Percentiles rank a stretch among this genome's conserved stretches.
Conservation (phyloP, 179 eudicot genomes). For the Silene coronaria region DNA sequence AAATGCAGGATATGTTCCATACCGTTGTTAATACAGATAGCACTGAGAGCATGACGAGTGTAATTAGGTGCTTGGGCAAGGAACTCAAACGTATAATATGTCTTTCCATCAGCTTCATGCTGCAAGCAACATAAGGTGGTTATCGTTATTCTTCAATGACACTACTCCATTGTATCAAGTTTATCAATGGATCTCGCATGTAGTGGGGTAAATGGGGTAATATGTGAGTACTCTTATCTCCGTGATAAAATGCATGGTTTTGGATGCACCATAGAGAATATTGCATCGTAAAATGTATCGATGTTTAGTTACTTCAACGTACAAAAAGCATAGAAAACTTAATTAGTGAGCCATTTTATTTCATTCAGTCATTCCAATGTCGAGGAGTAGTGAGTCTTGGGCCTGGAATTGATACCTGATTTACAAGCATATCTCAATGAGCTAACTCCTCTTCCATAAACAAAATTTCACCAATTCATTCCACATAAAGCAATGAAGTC, state of each 20-base stretch:
- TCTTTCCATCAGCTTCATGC: conserved; percentile 79
- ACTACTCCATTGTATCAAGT: no score
- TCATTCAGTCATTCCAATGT: no score
- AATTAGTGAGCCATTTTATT: not conserved
- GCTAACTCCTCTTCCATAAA: not conserved
- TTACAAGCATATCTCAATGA: no score
- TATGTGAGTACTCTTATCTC: no score
- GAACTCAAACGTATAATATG: conserved; percentile 89
- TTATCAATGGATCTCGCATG: no score
- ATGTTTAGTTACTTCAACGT: not conserved
- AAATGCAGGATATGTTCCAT: conserved; percentile 24
- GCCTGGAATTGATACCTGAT: no score
- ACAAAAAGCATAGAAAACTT: not conserved
- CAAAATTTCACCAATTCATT: not conserved
- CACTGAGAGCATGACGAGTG: conserved; percentile 85
- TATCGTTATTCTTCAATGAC: not conserved
- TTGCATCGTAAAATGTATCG: no score
- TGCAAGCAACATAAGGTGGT: conserved; percentile 28
- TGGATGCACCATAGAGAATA: no score
- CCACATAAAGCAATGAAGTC: not conserved
- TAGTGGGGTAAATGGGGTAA: no score
- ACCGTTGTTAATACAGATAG: conserved; percentile 87
- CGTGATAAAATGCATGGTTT: no score
- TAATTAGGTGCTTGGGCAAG: conserved; percentile 77
- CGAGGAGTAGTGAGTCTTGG: no score